Base-by-base conservation (phyloP, 176 grass and related monocot genomes). In the Pontederia paniculata region DNA sequence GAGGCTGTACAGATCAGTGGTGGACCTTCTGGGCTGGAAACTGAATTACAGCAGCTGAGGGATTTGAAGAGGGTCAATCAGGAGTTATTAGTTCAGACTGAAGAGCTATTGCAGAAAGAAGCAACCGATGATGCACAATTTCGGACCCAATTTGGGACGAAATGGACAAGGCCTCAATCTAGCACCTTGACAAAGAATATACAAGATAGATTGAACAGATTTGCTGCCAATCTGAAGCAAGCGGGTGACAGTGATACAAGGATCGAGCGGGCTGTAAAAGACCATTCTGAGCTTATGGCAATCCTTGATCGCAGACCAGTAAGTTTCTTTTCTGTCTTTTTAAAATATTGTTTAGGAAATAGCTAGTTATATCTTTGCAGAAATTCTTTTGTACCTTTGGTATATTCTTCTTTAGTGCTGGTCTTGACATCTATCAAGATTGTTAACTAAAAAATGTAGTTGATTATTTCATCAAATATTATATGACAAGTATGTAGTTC, bases 51-150 rank as follows among this genome's bases (percentile, higher is more conserved):
- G 21, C 75, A 77, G 47, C 57, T 77, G 10, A 77, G 56, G 52
- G 75, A 77, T 70, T 77, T 77, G 54, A 77, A 57, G 17, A 57
- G 75, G 66, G 67, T 77, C 23, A 77, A 71, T 77, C 57, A 64
- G 60, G 66, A 77, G 53, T 50, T 77, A 45, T 21, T 65, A 57
- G 67, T 21, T 23, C 75, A 77, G 63, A 64, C 47, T 4, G 75
- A 71, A 62, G 75, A 77, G 50, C 60, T 77, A 47, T 63, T 77
- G 41, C 41, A 42, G 21, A 71, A 77, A 43, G 75, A 77, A 71
- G 75, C 60, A 54, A 64, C 10, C 50, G 49, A 62, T 31, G 75
- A 77, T 65, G 45, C 67, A 51, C 49, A 77, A 41, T 71, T 70
- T 51, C 28, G 67, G 16, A 46, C 67, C 49, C 48, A 71, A 56